Conservation (phyloP, 129 eudicot species). For the Flaveria brownii region DNA sequence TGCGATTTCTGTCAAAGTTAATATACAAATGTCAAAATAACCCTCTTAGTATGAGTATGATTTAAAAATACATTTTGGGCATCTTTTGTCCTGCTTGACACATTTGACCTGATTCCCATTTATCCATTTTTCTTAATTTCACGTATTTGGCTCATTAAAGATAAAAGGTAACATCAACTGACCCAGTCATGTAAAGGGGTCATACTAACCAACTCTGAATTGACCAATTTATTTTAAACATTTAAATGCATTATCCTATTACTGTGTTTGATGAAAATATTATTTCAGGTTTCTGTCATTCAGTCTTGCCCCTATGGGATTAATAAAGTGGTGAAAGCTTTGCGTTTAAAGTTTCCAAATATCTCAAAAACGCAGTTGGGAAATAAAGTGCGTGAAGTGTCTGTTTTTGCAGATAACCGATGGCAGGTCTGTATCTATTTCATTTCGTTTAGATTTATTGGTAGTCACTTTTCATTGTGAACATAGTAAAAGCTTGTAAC, state of each 20-base stretch:
- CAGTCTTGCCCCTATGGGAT: constrained; percentile 67
- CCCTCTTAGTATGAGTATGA: background rate
- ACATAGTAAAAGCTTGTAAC: background rate
- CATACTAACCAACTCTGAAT: background rate
- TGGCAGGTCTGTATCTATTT: constrained; percentile 68
- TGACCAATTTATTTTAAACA: background rate
- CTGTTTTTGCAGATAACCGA: constrained; percentile 61
- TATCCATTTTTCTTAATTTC: background rate
- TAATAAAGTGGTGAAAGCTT: constrained; percentile 52
- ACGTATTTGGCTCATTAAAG: background rate
- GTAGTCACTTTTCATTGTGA: background rate
- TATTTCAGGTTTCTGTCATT: constrained; percentile 61
- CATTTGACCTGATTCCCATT: background rate
- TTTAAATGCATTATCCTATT: background rate
- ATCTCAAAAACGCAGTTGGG: constrained; percentile 54
- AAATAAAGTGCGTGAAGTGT: constrained; percentile 79
- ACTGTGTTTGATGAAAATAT: background rate
- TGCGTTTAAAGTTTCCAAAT: constrained; percentile 62
- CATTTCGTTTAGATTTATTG: background rate
- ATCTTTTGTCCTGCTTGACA: background rate
- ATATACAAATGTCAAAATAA: background rate
- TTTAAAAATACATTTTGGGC: background rate
- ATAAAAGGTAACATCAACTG: background rate
- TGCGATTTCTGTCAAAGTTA: background rate
- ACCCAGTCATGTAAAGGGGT: background rate